A percentile compares a stretch with the other conserved stretches of the same genome.
phyloP scores from a whole-genome alignment of 208 protist genomes.

The Phytomonas sp. region DNA sequence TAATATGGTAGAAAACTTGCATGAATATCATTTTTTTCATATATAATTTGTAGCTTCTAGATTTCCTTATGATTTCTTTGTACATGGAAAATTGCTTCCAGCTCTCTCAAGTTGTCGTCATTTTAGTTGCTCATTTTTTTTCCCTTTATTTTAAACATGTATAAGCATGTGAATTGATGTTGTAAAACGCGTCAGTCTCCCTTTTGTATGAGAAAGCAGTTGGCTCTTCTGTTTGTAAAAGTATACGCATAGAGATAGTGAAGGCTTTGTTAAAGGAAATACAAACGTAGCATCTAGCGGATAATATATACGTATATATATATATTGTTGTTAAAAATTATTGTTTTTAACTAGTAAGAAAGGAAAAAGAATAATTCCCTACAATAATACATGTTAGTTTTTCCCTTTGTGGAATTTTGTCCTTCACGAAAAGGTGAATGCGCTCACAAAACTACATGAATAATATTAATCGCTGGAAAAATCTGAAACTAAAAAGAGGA shows the following conservation, averaged over 20 bases:
- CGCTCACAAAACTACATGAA: neutral
- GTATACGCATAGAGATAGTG: neutral
- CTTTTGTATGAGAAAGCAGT: constrained; percentile 6
- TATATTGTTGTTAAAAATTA: neutral
- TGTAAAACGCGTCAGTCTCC: constrained; percentile 6
- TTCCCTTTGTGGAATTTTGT: neutral
- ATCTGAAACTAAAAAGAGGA: constrained; percentile 1
- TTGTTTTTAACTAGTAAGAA: neutral
- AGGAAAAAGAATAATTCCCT: neutral
- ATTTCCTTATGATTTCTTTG: neutral
- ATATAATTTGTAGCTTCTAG: neutral
- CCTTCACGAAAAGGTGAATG: neutral
- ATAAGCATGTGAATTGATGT: neutral
- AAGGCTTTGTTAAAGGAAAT: constrained; percentile 2
- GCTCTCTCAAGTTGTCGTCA: neutral
- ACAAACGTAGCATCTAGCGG: neutral
- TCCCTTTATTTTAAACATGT: neutral
- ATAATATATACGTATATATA: neutral
- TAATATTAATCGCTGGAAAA: neutral
- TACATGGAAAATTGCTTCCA: neutral
- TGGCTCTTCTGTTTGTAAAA: constrained; percentile 7
- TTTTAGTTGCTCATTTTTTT: constrained; percentile 2
- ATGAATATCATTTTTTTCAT: neutral
- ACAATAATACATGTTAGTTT: neutral
- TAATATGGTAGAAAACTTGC: neutral